These are phyloP conservation scores for Aspergillus avenaceus DNA, from an alignment of 495 filamentous ascomycete species.

Conservation along the genomic window DNA sequence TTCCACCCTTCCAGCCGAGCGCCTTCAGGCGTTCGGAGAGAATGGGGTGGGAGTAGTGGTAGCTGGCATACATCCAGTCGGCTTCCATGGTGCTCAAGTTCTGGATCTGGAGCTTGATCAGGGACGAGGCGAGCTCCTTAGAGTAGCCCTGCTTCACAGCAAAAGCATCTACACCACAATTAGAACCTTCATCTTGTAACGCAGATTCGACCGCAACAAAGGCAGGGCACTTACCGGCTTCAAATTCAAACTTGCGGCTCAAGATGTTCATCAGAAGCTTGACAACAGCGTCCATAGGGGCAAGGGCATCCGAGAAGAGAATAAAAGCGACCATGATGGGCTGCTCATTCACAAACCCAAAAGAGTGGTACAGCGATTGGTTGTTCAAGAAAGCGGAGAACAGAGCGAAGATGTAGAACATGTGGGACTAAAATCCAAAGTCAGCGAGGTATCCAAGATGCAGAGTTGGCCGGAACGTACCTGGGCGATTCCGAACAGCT, in stretches of 20 bases:
- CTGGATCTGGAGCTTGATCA: constrained; percentile 97
- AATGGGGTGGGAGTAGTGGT: constrained; percentile 97
- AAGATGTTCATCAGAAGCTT: constrained; percentile 95
- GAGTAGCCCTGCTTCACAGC: constrained; percentile 81
- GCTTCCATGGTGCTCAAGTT: constrained; percentile 98
- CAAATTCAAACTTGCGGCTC: constrained; percentile 88
- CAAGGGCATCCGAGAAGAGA: constrained; percentile 89
- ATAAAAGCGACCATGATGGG: constrained; percentile 97
- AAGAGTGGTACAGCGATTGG: constrained; percentile 79
- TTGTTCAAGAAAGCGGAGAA: constrained; percentile 99
- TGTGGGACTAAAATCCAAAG: constrained; percentile 59
- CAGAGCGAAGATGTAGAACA: constrained; percentile 93
- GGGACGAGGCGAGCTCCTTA: constrained; percentile 74
- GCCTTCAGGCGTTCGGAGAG: constrained; percentile 89
- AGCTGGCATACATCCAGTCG: constrained; percentile 95
- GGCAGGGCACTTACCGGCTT: constrained; percentile 64
- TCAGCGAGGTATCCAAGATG: not conserved
- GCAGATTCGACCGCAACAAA: not conserved
- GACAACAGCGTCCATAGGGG: constrained; percentile 85
- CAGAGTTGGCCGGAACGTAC: constrained; percentile 39
- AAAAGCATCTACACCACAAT: constrained; percentile 58
- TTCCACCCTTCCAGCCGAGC: constrained; percentile 71
- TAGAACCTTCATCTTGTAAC: constrained; percentile 1
- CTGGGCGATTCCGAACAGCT: constrained; percentile 84
- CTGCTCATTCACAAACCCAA: constrained; percentile 79